Percentiles rank a stretch among this genome's conserved stretches.
phyloP scores from a whole-genome alignment of 1,284 basidiomycete genomes.

The Grifola frondosa region DNA sequence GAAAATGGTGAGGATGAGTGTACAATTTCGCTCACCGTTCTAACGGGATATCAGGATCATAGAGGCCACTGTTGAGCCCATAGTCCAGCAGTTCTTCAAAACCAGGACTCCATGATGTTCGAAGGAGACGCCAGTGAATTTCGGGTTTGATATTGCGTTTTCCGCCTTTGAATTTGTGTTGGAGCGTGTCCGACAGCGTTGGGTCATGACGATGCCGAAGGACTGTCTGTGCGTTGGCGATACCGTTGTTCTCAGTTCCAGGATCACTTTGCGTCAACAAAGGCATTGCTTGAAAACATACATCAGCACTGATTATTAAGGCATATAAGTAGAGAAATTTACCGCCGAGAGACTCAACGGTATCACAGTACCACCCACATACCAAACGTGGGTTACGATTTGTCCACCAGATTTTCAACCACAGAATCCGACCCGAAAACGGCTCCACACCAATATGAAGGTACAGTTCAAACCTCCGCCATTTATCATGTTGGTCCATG shows the following conservation, averaged over 20 bases:
- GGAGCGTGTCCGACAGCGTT: conserved; percentile 30
- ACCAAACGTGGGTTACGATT: conserved; percentile 40
- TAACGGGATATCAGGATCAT: conserved; percentile 29
- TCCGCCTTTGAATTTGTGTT: conserved; percentile 34
- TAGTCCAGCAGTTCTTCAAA: conserved; percentile 35
- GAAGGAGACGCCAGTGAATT: conserved; percentile 32
- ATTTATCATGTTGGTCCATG: conserved; percentile 44
- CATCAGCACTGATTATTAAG: neutral
- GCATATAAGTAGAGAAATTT: neutral
- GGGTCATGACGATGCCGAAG: conserved; percentile 36
- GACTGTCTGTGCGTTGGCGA: conserved; percentile 38
- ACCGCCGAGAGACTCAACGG: conserved; percentile 20
- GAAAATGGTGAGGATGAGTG: too few species aligned
- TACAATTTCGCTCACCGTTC: conserved; percentile 24
- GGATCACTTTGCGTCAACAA: conserved; percentile 40
- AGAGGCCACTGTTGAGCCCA: conserved; percentile 32
- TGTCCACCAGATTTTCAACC: conserved; percentile 43
- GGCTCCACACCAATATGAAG: conserved; percentile 38
- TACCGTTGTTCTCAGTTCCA: conserved; percentile 37
- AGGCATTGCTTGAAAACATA: conserved; percentile 22
- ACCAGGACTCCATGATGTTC: conserved; percentile 29
- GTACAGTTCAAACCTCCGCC: conserved; percentile 36
- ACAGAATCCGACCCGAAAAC: conserved; percentile 31
- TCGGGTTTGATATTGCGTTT: conserved; percentile 39
- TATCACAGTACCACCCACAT: conserved; percentile 31